Base-by-base conservation (phyloP, 129 eudicot genomes). In the Centella asiatica region DNA sequence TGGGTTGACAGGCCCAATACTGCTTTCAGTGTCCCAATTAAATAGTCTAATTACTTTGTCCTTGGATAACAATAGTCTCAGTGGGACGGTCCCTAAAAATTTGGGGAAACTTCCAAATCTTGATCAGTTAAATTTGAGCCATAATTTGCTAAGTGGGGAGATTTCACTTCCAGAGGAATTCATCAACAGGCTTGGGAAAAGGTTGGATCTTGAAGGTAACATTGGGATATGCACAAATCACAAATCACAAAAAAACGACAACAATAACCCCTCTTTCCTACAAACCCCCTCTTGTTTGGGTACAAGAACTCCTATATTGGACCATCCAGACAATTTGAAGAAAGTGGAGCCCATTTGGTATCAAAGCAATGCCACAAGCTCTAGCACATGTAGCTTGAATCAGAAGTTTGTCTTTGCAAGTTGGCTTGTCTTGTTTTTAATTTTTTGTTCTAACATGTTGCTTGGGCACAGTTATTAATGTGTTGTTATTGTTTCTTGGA, bases 161-260 rank as follows among this genome's bases (percentile, higher is more conserved):
- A 29, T 84, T 13, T 24, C 62, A 28, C 71, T 84, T 1, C 71
- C 80, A 69, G 72, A 67, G 28, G 84, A 70, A 20, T 81, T 84
- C 23, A 57, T 84, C 7, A 70, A 42, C 3, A 84, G 77, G 70
- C 61, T 81, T 49, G 87, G 87, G 10, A 57, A 40, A 74, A 77
- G 84, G 71, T 72, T 81, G 54, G 84, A 81, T 75, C 56, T 81
- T 26, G 77, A 64, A 58, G 93, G 78, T 31, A 84, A 84, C 44
- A 63, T 48, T 47, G 84, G 87, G 67, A 64, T 84, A 68, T 81
- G 77, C 45, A 58, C 75, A 26, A 75, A 65, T 57, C 63, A 66
- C 64, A 31, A 48, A 12, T 19, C 66, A 47, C 65, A 26, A 0
- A 4, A 32, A 47, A 47, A 11, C 70, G 49, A 34, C 15, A 54